Percentiles rank a stretch among this genome's conserved stretches.
Evolutionary conservation across 2,329 filamentous ascomycete species (phyloP).

Genomic region (Bipolaris victoriae): DNA sequence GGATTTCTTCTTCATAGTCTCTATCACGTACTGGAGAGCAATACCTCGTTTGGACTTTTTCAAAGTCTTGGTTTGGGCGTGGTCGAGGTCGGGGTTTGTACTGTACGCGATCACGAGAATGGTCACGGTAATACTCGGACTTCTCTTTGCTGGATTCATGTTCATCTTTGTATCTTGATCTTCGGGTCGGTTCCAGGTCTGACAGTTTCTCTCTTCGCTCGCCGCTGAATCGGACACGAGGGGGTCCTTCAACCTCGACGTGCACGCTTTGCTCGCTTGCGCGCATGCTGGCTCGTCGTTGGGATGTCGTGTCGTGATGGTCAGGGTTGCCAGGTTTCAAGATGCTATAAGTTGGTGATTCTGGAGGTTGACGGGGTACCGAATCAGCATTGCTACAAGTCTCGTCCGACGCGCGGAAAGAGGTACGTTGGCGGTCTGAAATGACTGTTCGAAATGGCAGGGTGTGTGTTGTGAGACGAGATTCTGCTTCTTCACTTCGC

Average conservation of each 20-base stretch:
- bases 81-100: slow-evolving; percentile 20
- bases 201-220: slow-evolving; percentile 12
- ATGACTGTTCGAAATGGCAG: slow-evolving; percentile 30
- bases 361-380: slow-evolving; percentile 9
- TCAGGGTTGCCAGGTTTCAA: slow-evolving; percentile 28
- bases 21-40: slow-evolving; percentile 17
- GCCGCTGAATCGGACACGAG: slow-evolving; percentile 39
- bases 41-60: slow-evolving; percentile 27
- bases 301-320: slow-evolving; percentile 23
- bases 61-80: slow-evolving; percentile 20
- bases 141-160: slow-evolving; percentile 9
- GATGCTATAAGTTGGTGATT: slow-evolving; percentile 33
- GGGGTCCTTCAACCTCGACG: slow-evolving; percentile 37
- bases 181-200: slow-evolving; percentile 1
- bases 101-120: slow-evolving; percentile 20
- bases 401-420: slow-evolving; percentile 25
- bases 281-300: slow-evolving; percentile 22
- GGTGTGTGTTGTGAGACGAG: slow-evolving; percentile 36
- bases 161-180: slow-evolving; percentile 14
- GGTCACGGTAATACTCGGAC: slow-evolving; percentile 20
- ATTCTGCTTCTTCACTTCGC: slow-evolving; percentile 27
- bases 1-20: slow-evolving; percentile 27
- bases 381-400: slow-evolving; percentile 23
- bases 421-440: slow-evolving; percentile 25
- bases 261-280: slow-evolving; percentile 36